Evolutionary conservation across 768 basidiomycete genomes (phyloP), one percentile per base, ranked within the genome.

Genomic region (Lactarius sp.): DNA sequence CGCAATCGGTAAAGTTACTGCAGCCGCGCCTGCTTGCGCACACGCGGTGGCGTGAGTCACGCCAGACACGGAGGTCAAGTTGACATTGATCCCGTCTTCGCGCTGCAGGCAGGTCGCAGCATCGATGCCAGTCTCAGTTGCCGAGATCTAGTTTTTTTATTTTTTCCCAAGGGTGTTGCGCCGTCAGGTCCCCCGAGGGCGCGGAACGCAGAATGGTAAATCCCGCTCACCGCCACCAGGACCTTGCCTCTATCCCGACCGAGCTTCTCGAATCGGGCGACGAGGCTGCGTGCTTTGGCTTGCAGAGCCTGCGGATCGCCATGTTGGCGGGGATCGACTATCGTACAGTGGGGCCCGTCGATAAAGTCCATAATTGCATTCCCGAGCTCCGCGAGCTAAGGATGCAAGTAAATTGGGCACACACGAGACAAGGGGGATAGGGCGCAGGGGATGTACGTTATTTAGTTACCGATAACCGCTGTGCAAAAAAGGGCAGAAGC

Each of bases 41-140:
- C 86, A 87, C 3, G 77, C 76, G n/a, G 75, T 75, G 6, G 81
- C 83, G 62, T 87, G 86, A 37, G 75, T 68, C n/a, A 85, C 73
- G 39, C 75, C 76, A 4, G 82, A 77, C n/a, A 85, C 84, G 52
- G 80, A 68, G 44, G 75, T 76, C 44, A 87, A 71, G 70, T 85
- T 83, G 22, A 80, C 80, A 22, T 77, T 73, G 36, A 85, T 79
- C n/a, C 70, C 69, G 53, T 79, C 67, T 51, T 69, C 68, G 22
- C 71, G 65, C 41, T 74, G 71, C 12, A 86, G 77, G 55, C 70
- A 67, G 31, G 69, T 71, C 0, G 83, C 78, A 6, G 85, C 85
- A 31, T 62, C 57, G 13, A 86, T 76, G 16, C 85, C 86, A 34
- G 74, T 74, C 41, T 80, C 77, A 0, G 85, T 86, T 6, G 85